Conservation (phyloP, 768 basidiomycete species). For the Glaciozyma antarctica region DNA sequence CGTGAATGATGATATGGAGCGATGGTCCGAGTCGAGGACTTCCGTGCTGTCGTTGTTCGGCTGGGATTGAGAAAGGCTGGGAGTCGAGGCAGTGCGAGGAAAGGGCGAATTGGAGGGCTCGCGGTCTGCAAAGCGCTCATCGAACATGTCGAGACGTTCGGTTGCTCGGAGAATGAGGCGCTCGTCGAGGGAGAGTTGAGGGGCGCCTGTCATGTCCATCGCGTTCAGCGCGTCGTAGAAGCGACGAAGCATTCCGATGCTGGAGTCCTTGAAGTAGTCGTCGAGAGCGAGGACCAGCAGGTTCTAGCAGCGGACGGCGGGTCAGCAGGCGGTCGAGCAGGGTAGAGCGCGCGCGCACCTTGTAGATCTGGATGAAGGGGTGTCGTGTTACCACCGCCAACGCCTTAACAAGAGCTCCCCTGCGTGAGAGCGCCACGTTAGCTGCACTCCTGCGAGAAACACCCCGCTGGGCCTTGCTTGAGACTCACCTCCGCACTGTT, state of each 20-base stretch:
- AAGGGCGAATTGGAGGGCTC: neutral
- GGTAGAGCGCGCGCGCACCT: conserved; percentile 46
- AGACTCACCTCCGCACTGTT: conserved; percentile 58
- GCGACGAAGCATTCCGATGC: conserved; percentile 76
- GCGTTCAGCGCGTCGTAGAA: conserved; percentile 89
- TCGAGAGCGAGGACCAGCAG: conserved; percentile 87
- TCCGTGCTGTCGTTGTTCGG: conserved; percentile 8
- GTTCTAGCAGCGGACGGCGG: conserved; percentile 49
- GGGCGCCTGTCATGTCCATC: conserved; percentile 73
- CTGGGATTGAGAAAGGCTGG: neutral
- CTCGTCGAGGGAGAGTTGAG: conserved; percentile 67
- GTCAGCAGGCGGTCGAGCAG: neutral
- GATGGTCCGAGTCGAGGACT: conserved; percentile 4
- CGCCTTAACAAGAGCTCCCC: conserved; percentile 88
- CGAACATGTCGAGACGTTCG: conserved; percentile 83
- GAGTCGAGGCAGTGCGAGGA: neutral
- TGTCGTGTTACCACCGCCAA: conserved; percentile 87
- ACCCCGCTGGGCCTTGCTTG: neutral
- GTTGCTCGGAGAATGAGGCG: conserved; percentile 80
- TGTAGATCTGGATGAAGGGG: conserved; percentile 92
- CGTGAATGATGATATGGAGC: conserved; percentile 3
- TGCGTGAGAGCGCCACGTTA: conserved; percentile 36
- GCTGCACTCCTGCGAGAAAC: neutral
- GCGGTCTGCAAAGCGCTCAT: conserved; percentile 57
- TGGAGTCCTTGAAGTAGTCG: conserved; percentile 83